Percentiles rank a stretch among this genome's conserved stretches.
These are phyloP conservation scores for Quercus lobata DNA, from an alignment of 331 rosid genomes.

Conservation along the genomic window DNA sequence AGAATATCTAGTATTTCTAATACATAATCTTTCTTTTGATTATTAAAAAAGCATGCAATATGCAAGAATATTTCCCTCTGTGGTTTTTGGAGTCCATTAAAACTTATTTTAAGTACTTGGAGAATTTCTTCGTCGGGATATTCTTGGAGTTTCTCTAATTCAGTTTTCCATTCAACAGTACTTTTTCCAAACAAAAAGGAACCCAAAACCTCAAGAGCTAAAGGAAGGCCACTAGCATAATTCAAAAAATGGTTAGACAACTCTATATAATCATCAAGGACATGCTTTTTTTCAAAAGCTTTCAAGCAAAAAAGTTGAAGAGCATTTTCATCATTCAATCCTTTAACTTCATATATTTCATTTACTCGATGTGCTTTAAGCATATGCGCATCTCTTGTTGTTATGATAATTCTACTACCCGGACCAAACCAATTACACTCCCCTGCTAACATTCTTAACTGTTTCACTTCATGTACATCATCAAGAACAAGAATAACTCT, in stretches of 20 bases:
- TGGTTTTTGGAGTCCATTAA: background rate
- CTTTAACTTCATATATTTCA: background rate
- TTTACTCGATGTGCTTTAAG: background rate
- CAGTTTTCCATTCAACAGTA: background rate
- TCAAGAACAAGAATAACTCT: constrained; percentile 13
- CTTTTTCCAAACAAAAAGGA: no score
- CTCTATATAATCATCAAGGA: background rate
- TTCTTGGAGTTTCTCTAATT: background rate
- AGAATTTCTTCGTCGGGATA: constrained; percentile 3
- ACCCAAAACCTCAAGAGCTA: constrained; percentile 4
- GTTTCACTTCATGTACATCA: constrained; percentile 4
- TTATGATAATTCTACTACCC: constrained; percentile 16
- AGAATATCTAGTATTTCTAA: background rate
- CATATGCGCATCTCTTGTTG: background rate
- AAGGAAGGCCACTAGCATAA: constrained; percentile 1
- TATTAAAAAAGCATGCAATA: constrained; percentile 9
- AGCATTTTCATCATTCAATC: background rate
- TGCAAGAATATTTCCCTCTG: constrained; percentile 5
- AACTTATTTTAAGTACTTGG: background rate
- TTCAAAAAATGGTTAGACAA: background rate
- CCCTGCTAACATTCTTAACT: background rate
- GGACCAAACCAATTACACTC: constrained; percentile 7
- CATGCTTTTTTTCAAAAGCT: constrained; percentile 1
- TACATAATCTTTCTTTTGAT: background rate
- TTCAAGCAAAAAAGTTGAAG: constrained; percentile 4